phyloP scores from a whole-genome alignment of 2,329 filamentous ascomycete species.

The Chalara sp. region DNA sequence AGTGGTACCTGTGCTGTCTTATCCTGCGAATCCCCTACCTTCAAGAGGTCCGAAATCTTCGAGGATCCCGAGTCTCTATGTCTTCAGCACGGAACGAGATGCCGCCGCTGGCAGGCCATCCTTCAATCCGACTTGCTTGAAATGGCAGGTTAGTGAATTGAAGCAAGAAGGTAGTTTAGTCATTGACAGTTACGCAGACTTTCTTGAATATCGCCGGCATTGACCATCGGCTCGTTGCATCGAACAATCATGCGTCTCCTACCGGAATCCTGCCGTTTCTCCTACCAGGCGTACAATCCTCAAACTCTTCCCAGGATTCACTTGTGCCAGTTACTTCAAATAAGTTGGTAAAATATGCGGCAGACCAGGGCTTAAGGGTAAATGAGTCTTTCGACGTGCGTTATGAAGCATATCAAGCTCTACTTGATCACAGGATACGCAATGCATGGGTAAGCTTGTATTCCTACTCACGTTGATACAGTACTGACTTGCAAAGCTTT shows the following conservation, averaged over 20 bases:
- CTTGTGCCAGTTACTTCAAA: slow-evolving; percentile 48
- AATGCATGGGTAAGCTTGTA: slow-evolving; percentile 66
- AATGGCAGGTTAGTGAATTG: slow-evolving; percentile 73
- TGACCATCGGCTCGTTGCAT: slow-evolving; percentile 58
- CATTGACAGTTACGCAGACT: slow-evolving; percentile 47
- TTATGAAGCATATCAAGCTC: slow-evolving; percentile 68
- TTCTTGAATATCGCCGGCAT: slow-evolving; percentile 74
- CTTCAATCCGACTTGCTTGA: slow-evolving; percentile 88
- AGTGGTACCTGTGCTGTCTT: slow-evolving; percentile 70
- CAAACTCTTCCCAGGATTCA: slow-evolving; percentile 26
- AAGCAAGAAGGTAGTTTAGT: neutral
- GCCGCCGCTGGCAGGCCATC: slow-evolving; percentile 59
- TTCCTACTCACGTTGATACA: neutral
- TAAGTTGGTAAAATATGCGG: slow-evolving; percentile 64
- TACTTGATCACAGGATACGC: slow-evolving; percentile 72
- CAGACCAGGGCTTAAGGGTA: slow-evolving; percentile 39
- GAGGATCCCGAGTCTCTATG: slow-evolving; percentile 55
- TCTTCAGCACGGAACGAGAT: slow-evolving; percentile 66
- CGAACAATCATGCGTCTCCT: slow-evolving; percentile 90
- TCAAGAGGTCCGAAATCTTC: slow-evolving; percentile 44
- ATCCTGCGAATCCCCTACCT: slow-evolving; percentile 70
- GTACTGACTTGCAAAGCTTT: slow-evolving; percentile 45
- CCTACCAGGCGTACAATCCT: slow-evolving; percentile 41
- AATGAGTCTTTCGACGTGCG: slow-evolving; percentile 40
- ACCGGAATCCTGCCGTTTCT: slow-evolving; percentile 85